Conservation (phyloP, 257 asterid genomes). For the Solanum phureja region DNA sequence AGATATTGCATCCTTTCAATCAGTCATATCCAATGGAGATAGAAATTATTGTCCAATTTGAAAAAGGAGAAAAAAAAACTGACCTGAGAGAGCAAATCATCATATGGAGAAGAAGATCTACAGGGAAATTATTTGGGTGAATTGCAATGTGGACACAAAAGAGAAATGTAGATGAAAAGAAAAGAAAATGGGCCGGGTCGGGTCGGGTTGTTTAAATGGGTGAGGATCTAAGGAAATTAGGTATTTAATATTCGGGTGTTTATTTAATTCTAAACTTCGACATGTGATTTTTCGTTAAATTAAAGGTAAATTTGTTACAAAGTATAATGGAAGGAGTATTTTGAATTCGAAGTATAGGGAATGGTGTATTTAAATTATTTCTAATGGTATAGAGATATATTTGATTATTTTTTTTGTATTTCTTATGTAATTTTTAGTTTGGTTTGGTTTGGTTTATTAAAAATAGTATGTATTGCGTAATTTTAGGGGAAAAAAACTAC, state of each 20-base stretch:
- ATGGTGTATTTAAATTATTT: background rate
- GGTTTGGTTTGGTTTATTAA: background rate
- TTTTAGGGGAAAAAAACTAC: no score
- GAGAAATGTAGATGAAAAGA: no score
- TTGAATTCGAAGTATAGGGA: no score
- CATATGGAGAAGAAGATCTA: background rate
- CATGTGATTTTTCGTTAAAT: background rate
- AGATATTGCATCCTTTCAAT: background rate
- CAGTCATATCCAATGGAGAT: background rate
- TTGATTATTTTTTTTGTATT: no score
- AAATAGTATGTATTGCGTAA: no score
- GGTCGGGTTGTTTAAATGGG: background rate
- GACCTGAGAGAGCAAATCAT: background rate
- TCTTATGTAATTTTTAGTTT: background rate
- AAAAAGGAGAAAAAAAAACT: background rate
- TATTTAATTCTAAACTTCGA: background rate
- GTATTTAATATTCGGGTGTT: background rate
- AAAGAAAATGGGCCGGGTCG: background rate
- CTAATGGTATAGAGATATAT: background rate
- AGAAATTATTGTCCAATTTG: background rate
- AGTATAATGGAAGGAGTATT: background rate
- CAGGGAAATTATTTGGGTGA: background rate
- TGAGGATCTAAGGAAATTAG: background rate
- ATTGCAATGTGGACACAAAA: background rate
- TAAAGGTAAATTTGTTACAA: background rate